A percentile compares a stretch with the other conserved stretches of the same genome.
Evolutionary conservation across 768 basidiomycete genomes (phyloP).

Genomic region (Suillus alpinus): DNA sequence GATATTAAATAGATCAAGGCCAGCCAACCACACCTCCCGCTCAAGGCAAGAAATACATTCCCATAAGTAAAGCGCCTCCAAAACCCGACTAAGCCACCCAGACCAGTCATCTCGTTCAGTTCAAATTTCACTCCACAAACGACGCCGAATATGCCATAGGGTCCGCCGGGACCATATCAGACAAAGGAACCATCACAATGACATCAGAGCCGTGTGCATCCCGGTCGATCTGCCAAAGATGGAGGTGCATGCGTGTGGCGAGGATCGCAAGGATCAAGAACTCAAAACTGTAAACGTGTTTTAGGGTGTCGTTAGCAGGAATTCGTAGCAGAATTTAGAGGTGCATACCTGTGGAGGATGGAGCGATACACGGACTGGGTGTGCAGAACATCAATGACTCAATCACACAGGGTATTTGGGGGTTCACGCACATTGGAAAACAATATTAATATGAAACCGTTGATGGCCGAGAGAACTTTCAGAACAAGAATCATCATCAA

Average conservation of each 20-base stretch:
- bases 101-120: not conserved
- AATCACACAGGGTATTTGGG: not conserved
- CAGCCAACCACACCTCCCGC: not conserved
- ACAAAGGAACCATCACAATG: not conserved
- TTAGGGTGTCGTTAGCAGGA: not conserved
- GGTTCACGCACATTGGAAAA: not conserved
- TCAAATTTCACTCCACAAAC: not conserved
- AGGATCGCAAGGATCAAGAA: not conserved
- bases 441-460: not conserved
- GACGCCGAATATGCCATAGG: not conserved
- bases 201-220: not conserved
- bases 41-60: not conserved
- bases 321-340: not conserved
- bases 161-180: not conserved
- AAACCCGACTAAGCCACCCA: not conserved
- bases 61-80: not conserved
- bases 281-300: not conserved
- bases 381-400: not conserved
- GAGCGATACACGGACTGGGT: not conserved
- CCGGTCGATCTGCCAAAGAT: not conserved
- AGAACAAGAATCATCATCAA: not conserved
- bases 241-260: not conserved
- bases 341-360: not conserved
- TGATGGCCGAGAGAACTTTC: not conserved
- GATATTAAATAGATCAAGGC: no score